phyloP scores from a whole-genome alignment of 352 stramenopile genomes.

The Globisporangium spiculum region DNA sequence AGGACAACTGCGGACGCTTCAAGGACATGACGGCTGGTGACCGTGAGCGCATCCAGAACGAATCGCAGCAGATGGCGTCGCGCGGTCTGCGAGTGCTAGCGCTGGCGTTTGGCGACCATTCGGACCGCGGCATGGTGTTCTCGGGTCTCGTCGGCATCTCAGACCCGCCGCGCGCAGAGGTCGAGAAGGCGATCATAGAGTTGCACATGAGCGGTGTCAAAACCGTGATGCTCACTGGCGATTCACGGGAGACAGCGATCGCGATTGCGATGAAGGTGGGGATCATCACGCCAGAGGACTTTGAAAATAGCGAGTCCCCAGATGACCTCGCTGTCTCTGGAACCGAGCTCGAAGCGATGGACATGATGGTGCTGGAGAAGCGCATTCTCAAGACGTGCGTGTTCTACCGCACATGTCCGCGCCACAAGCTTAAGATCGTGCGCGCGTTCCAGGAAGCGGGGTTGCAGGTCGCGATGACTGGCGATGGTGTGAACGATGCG shows the following conservation, averaged over 20 bases:
- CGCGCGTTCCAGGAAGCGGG: constrained; percentile 85
- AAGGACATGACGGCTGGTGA: constrained; percentile 65
- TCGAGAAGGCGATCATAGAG: constrained; percentile 61
- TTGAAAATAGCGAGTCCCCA: constrained; percentile 28
- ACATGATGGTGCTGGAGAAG: constrained; percentile 72
- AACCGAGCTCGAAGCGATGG: constrained; percentile 89
- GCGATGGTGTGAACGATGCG: constrained; percentile 99
- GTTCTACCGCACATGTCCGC: constrained; percentile 94
- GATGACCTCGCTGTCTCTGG: constrained; percentile 75
- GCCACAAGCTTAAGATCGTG: constrained; percentile 97
- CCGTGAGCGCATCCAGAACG: constrained; percentile 56
- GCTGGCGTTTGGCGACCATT: constrained; percentile 82
- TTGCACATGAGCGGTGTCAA: constrained; percentile 57
- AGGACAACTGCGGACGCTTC: constrained; percentile 67
- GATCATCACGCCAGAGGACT: constrained; percentile 81
- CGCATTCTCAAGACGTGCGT: constrained; percentile 90
- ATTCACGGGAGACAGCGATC: constrained; percentile 94
- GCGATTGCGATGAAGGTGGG: constrained; percentile 93
- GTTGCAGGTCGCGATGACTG: constrained; percentile 96
- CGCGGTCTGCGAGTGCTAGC: constrained; percentile 87
- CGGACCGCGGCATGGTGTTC: constrained; percentile 89
- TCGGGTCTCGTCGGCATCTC: constrained; percentile 93
- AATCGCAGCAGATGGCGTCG: constrained; percentile 65
- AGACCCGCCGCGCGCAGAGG: constrained; percentile 63
- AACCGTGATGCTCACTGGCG: constrained; percentile 93